Evolutionary conservation across 148 eudicot species (phyloP), one percentile per base, ranked within the genome.

Genomic region (Nepenthes mirabilis): DNA sequence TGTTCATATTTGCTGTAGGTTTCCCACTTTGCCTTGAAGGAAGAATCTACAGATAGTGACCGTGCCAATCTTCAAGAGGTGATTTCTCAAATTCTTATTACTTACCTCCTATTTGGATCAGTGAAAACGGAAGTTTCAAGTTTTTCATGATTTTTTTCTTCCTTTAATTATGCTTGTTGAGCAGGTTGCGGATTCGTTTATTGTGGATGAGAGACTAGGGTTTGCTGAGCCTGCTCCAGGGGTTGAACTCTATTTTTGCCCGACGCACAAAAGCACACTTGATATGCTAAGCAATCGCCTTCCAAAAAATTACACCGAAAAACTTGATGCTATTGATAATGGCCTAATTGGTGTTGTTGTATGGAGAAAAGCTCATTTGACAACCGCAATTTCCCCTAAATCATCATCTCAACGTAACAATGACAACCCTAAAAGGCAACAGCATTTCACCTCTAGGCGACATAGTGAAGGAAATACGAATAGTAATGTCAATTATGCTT

Each of bases 271-370:
- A 14, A 77, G 65, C 66, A 71, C 82, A 54, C 51, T 79, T 47
- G 96, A 93, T 51, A 75, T 89, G 77, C 79, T 93, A 23, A 47
- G 72, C 70, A 80, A 72, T 65, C 78, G 79, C 64, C 79, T 86
- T 36, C 65, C 81, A 36, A 84, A 80, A 63, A 70, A 74, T 66
- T 75, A 74, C 56, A 75, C 80, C 14, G 80, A 80, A 49, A 69
- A 69, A 37, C 62, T 79, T 33, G 75, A 75, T 57, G 61, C 83
- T 49, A 69, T 76, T 11, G 87, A 86, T 57, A 82, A 77, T 74
- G 95, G 95, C 55, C 66, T 93, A 69, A 86, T 93, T 73, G 99
- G 96, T 68, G 74, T 89, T 56, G 74, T 89, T 77, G 95, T 93
- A 77, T 93, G 95, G 96, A 76, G 95, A 74, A 86, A 75, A 81